A percentile compares a stretch with the other conserved stretches of the same genome.
Conservation (phyloP, 345 rosid genomes). For the Eucalyptus tenuipes region DNA sequence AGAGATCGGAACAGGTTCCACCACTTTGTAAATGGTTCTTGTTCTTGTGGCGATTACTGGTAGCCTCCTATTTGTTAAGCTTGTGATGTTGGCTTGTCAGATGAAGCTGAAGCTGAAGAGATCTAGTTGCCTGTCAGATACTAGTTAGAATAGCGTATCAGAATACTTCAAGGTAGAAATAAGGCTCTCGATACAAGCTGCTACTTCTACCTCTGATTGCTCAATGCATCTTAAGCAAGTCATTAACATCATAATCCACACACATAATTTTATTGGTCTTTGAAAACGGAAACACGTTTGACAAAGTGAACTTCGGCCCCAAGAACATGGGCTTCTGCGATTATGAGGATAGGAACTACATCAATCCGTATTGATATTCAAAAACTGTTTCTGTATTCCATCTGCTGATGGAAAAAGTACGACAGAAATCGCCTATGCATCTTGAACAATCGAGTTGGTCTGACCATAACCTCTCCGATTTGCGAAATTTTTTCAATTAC, state of each 20-base stretch:
- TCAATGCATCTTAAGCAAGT: background rate
- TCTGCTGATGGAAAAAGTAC: background rate
- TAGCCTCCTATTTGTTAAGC: background rate
- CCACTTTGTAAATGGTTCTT: slow-evolving; percentile 57
- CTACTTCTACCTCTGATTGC: background rate
- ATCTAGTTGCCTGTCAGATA: background rate
- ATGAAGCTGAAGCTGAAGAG: background rate
- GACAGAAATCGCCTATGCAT: background rate
- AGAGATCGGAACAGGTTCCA: slow-evolving; percentile 76
- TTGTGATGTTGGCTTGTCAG: background rate
- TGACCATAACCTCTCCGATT: background rate
- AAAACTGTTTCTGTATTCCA: background rate
- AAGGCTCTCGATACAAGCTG: background rate
- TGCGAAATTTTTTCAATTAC: background rate
- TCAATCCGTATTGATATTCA: background rate
- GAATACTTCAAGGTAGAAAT: background rate
- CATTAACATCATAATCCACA: background rate
- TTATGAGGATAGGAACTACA: background rate
- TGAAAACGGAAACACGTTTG: background rate
- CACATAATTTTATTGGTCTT: background rate
- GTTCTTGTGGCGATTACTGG: slow-evolving; percentile 78
- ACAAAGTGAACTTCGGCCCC: background rate
- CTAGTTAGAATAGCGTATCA: background rate
- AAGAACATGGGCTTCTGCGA: background rate
- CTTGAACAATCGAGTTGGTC: background rate